Evolutionary conservation across 179 eudicot species (phyloP).

Genomic region (Beta lomatogona): DNA sequence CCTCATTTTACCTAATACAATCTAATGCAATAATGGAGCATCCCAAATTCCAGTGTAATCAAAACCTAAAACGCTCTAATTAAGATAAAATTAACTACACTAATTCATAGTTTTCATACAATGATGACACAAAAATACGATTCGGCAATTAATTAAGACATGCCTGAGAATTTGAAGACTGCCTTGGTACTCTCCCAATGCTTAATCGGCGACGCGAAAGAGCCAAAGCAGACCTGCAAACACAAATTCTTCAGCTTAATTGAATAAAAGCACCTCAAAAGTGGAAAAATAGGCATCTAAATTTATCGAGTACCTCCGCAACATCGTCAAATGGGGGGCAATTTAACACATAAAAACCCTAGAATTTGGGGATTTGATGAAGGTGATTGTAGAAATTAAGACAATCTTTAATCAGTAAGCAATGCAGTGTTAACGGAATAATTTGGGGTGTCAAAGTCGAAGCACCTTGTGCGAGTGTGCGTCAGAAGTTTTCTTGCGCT

Average conservation of each 20-base stretch:
- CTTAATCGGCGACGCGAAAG: slow-evolving; percentile 50
- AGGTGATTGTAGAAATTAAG: not conserved
- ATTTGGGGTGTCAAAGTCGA: not conserved
- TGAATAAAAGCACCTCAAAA: not conserved
- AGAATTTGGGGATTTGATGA: slow-evolving; percentile 4
- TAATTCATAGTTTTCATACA: not conserved
- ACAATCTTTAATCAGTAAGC: not conserved
- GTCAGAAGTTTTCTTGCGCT: too few species aligned
- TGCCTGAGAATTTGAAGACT: slow-evolving; percentile 55
- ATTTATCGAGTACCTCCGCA: slow-evolving; percentile 22
- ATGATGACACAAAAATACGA: not conserved
- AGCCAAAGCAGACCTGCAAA: slow-evolving; percentile 60
- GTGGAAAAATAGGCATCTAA: not conserved
- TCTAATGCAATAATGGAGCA: not conserved
- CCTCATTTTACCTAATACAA: not conserved
- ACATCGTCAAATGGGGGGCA: slow-evolving; percentile 19
- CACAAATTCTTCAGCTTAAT: not conserved
- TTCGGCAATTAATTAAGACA: slow-evolving; percentile 9
- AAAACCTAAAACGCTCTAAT: not conserved
- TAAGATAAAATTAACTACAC: not conserved
- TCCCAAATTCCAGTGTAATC: too few species aligned
- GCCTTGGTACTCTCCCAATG: slow-evolving; percentile 44
- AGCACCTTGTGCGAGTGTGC: not conserved
- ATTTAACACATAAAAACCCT: slow-evolving; percentile 26
- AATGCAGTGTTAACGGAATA: not conserved